These are phyloP conservation scores for Didymella sp. DNA, from an alignment of 2,329 filamentous ascomycete genomes.

Conservation along the genomic window DNA sequence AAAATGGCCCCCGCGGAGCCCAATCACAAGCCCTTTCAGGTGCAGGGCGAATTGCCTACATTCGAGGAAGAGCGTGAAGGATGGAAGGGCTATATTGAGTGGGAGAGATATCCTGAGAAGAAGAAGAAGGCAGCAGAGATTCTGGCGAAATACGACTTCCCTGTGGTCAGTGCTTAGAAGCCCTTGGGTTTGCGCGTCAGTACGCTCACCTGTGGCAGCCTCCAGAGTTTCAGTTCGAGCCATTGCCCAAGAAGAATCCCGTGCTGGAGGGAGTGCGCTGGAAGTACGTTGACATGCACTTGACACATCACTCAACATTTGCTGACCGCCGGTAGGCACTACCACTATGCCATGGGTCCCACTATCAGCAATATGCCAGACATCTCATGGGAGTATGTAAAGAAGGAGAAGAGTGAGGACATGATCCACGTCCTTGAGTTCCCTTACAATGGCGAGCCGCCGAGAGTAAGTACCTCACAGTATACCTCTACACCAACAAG, in stretches of 20 bases:
- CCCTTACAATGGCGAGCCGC: slow-evolving; percentile 57
- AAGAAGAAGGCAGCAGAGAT: slow-evolving; percentile 66
- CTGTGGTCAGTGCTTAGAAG: slow-evolving; percentile 35
- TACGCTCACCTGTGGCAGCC: slow-evolving; percentile 31
- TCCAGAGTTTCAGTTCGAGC: slow-evolving; percentile 54
- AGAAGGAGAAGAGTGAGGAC: slow-evolving; percentile 54
- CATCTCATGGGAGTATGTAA: slow-evolving; percentile 58
- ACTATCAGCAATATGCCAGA: slow-evolving; percentile 58
- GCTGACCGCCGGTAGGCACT: slow-evolving; percentile 35
- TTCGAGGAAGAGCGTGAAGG: slow-evolving; percentile 56
- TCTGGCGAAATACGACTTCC: slow-evolving; percentile 60
- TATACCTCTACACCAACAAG: not conserved
- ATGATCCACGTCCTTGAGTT: slow-evolving; percentile 59
- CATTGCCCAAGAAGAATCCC: slow-evolving; percentile 54
- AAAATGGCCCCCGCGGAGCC: slow-evolving; percentile 46
- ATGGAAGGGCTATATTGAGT: slow-evolving; percentile 64
- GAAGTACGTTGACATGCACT: slow-evolving; percentile 41
- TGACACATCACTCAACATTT: not conserved
- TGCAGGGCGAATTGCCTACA: slow-evolving; percentile 35
- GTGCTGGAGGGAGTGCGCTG: slow-evolving; percentile 55
- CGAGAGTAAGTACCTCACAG: slow-evolving; percentile 32
- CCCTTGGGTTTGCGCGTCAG: not conserved
- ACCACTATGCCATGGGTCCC: slow-evolving; percentile 53
- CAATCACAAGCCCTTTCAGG: slow-evolving; percentile 37
- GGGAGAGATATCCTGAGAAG: slow-evolving; percentile 66